A percentile compares a stretch with the other conserved stretches of the same genome.
Conservation (phyloP, 768 basidiomycete species). For the Trichaptum fuscoviolaceum region DNA sequence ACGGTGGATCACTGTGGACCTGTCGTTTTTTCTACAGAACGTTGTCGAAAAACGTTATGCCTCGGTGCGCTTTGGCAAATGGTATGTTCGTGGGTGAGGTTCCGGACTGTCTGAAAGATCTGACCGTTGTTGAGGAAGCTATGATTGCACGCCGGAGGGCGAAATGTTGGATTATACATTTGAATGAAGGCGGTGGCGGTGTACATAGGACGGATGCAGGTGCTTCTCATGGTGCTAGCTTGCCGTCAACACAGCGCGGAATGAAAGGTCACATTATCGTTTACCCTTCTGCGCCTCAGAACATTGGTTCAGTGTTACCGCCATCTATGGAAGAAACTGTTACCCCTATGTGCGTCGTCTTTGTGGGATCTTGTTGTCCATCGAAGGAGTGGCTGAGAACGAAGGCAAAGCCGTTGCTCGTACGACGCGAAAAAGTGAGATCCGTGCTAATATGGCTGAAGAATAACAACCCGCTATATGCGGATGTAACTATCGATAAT, state of each 20-base stretch:
- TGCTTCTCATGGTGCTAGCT: not conserved
- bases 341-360: slow-evolving; percentile 34
- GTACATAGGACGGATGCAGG: slow-evolving; percentile 7
- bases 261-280: slow-evolving; percentile 36
- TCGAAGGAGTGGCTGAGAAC: slow-evolving; percentile 26
- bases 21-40: slow-evolving; percentile 20
- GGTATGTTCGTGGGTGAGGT: slow-evolving; percentile 24
- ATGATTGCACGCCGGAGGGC: slow-evolving; percentile 34
- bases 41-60: slow-evolving; percentile 15
- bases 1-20: slow-evolving; percentile 6
- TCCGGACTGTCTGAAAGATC: slow-evolving; percentile 23
- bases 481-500: slow-evolving; percentile 24
- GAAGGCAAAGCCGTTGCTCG: slow-evolving; percentile 31
- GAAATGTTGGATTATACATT: slow-evolving; percentile 32
- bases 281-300: slow-evolving; percentile 31
- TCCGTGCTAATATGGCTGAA: slow-evolving; percentile 32
- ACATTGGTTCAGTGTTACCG: slow-evolving; percentile 26
- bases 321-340: slow-evolving; percentile 30
- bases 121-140: slow-evolving; percentile 35
- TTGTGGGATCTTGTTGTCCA: slow-evolving; percentile 29
- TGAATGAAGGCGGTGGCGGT: slow-evolving; percentile 21
- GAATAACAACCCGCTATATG: slow-evolving; percentile 30
- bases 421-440: slow-evolving; percentile 26
- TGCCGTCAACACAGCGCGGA: slow-evolving; percentile 24
- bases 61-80: slow-evolving; percentile 29